phyloP scores from a whole-genome alignment of 331 rosid genomes.

The Malus hybrid region DNA sequence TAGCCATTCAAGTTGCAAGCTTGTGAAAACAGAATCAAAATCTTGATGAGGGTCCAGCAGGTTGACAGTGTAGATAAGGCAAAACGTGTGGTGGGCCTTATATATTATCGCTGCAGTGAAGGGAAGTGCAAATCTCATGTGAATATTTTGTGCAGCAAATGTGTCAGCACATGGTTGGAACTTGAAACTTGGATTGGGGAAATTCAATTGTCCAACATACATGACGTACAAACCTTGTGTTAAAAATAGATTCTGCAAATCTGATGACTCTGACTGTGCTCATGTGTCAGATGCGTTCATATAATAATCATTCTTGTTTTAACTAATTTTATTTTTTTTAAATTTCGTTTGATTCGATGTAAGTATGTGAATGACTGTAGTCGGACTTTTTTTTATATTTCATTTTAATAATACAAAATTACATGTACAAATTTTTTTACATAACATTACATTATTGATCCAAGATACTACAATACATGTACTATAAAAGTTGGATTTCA shows the following conservation, averaged over 20 bases:
- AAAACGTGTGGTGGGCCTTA: slow-evolving; percentile 28
- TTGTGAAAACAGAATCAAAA: slow-evolving; percentile 21
- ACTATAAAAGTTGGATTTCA: too few species aligned
- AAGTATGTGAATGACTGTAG: neutral
- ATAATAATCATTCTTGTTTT: neutral
- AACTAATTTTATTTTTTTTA: too few species aligned
- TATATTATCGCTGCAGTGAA: neutral
- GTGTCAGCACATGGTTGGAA: neutral
- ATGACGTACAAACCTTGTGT: neutral
- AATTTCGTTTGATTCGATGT: neutral
- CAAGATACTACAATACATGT: too few species aligned
- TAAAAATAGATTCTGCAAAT: neutral
- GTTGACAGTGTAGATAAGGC: slow-evolving; percentile 19
- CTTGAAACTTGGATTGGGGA: neutral
- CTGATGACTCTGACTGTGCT: neutral
- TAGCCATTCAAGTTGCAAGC: slow-evolving; percentile 21
- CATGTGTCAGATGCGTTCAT: neutral
- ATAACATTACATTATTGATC: too few species aligned
- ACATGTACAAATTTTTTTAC: neutral
- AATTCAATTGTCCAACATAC: neutral
- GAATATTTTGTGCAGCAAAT: neutral
- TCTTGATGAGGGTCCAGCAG: slow-evolving; percentile 17
- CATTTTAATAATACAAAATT: too few species aligned
- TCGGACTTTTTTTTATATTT: neutral
- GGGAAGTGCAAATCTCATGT: neutral